Evolutionary conservation across 1,284 basidiomycete species (phyloP).

Genomic region (Melanopsichium pennsylvanicum): DNA sequence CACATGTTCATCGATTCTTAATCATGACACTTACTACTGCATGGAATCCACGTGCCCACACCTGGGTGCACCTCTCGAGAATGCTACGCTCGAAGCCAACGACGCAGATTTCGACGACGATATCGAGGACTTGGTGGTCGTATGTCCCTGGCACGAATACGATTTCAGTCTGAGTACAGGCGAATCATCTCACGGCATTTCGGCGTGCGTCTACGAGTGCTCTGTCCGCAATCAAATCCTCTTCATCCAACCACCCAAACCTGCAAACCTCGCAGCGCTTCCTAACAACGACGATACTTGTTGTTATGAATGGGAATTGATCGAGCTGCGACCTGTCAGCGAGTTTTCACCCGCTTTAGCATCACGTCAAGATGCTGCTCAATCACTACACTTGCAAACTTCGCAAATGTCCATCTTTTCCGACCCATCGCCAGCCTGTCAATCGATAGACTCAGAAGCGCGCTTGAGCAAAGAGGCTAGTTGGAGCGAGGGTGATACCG

Average conservation of each 20-base stretch:
- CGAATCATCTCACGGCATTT: conserved; percentile 78
- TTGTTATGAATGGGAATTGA: conserved; percentile 72
- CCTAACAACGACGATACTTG: background rate
- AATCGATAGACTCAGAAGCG: no score
- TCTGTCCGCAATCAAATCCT: conserved; percentile 68
- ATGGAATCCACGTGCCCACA: conserved; percentile 88
- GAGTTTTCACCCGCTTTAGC: conserved; percentile 69
- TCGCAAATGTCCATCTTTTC: conserved; percentile 32
- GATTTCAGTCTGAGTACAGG: conserved; percentile 78
- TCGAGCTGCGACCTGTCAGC: conserved; percentile 80
- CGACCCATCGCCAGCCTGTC: no score
- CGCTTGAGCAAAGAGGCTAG: background rate
- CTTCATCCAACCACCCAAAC: conserved; percentile 47
- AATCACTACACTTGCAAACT: conserved; percentile 26
- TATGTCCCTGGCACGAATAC: conserved; percentile 80
- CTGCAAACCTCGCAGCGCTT: background rate
- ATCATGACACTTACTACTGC: conserved; percentile 69
- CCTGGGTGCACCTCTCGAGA: conserved; percentile 81
- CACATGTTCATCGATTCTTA: conserved; percentile 2
- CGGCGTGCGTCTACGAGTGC: conserved; percentile 79
- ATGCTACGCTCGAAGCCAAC: conserved; percentile 73
- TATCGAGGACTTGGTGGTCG: conserved; percentile 67
- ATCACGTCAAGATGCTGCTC: conserved; percentile 22
- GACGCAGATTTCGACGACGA: conserved; percentile 69
- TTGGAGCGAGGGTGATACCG: background rate